Base-by-base conservation (phyloP, 768 basidiomycete genomes). In the Suillus paluster region DNA sequence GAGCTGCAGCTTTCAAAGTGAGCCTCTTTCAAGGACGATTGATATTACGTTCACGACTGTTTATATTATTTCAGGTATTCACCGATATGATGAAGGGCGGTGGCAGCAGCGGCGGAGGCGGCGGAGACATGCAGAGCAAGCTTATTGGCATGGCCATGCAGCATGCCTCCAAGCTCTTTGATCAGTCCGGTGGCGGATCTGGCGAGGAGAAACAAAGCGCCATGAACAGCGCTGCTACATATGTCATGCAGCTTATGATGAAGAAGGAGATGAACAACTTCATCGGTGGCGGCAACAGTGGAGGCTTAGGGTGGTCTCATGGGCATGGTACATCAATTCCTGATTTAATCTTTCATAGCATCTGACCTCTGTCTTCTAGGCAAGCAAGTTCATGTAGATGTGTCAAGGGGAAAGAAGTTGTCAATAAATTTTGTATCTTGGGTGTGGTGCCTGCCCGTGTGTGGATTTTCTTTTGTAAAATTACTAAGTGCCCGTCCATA, bases 101-200 rank as follows among this genome's bases (percentile, higher is more conserved):
- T 2, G 63, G 76, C 34, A 21, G 66, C 7, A 55, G 70, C 34
- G 68, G 71, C 17, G 76, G 73, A 21, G 61, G 71, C 6, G 75
- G 83, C 8, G 82, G 79, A 30, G 77, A 80, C 50, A 81, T 79
- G 55, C 80, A 83, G 71, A 86, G 85, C 42, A 73, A 95, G 73
- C 78, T 96, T 62, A 87, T 97, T 75, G 90, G 90, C 68, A 75
- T 94, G 74, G 94, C 95, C 5, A 94, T 97, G 92, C 85, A 86
- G 0, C 89, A 96, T 67, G 90, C 87, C 0, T 78, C 83, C 17
- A 90, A 92, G 71, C 75, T 93, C 54, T 91, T 95, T 66, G 63
- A 63, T 19, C 34, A 48, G 44, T 90, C 89, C 21, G 86, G 86
- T 9, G 82, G 84, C 4, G 78, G 86, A 5, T 82, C 84, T 12